Evolutionary conservation across 306 rosid genomes (phyloP), one percentile per base, ranked within the genome.

Genomic region (Trichosanthes truncata): DNA sequence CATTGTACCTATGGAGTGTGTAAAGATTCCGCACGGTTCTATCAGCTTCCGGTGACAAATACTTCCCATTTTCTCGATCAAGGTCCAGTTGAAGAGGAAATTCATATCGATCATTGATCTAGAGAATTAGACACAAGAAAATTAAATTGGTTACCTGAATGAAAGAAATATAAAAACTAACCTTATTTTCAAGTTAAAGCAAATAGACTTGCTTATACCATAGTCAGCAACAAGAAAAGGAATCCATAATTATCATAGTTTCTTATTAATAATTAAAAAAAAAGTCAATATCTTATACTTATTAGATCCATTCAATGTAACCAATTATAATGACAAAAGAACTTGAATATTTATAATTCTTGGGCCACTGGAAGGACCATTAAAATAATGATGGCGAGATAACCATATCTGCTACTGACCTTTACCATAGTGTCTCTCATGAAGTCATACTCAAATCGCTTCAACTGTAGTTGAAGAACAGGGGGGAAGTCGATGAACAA

Each of bases 71-170:
- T 84, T 96, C 97, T 71, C 92, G 90, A 80, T 96, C 99, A 76
- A 96, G 97, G 81, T 96, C 98, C 80, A 96, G 92, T 93, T 96
- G 93, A 89, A 96, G 84, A 18, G 99, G 99, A 83, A 96, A 96
- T 89, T 96, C 99, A 84, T 96, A 96, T 36, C 94, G 94, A 82
- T 96, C 99, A 82, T 96, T 96, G 74, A 96, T 96, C 99, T 96
- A 83, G 84, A 77, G 46, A 78, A 53, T 60, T n/a, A 75, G 81
- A 38, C 40, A 63, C 7, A 82, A 69, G 23, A 13, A 53, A 53
- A 57, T 57, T 25, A 25, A 25, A 60, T 21, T 9, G 59, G 57
- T 51, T 52, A 20, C 57, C 79, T 33, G 43, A 33, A 33, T 31
- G 45, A 20, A 66, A 38, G 45, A 52, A 53, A 55, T 76, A 60